Conservation (phyloP, 75 land plant species). For the Isoetes taiwanensis region DNA sequence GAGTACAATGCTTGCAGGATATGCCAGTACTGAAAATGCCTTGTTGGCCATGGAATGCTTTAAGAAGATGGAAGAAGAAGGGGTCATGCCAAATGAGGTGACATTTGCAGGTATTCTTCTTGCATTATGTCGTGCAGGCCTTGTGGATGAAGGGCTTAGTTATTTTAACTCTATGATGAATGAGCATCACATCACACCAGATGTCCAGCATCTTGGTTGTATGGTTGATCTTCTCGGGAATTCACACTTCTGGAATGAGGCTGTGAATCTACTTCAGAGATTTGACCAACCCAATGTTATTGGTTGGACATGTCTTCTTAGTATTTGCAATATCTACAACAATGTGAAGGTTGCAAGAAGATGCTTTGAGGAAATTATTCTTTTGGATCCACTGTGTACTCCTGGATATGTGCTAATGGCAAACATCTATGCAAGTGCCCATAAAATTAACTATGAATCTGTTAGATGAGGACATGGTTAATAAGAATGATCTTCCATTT, state of each 20-base stretch:
- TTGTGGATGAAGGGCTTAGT: constrained; percentile 10
- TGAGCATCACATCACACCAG: constrained; percentile 10
- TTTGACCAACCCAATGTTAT: constrained; percentile 8
- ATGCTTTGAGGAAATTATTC: constrained; percentile 23
- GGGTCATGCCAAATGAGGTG: background rate
- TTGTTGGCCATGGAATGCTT: constrained; percentile 11
- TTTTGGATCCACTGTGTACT: constrained; percentile 11
- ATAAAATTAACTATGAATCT: too few relatives aligned
- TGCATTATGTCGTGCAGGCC: constrained; percentile 21
- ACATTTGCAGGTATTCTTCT: constrained; percentile 20
- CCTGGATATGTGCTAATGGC: constrained; percentile 15
- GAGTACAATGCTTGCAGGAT: constrained; percentile 22
- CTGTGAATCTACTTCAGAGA: background rate
- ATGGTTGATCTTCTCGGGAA: constrained; percentile 23
- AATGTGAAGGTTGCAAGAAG: constrained; percentile 28
- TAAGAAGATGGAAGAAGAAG: background rate
- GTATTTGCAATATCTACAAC: constrained; percentile 24
- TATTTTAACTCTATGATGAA: constrained; percentile 14
- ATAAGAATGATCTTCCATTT: too few relatives aligned
- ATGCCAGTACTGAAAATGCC: constrained; percentile 15
- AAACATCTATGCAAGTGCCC: constrained; percentile 17
- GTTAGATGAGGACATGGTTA: too few relatives aligned
- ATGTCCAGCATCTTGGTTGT: constrained; percentile 16
- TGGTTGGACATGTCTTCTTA: constrained; percentile 16
- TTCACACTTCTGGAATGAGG: constrained; percentile 12